Percentiles rank a stretch among this genome's conserved stretches.
Conservation (phyloP, 2,329 filamentous ascomycete species). For the Helotiales sp. region DNA sequence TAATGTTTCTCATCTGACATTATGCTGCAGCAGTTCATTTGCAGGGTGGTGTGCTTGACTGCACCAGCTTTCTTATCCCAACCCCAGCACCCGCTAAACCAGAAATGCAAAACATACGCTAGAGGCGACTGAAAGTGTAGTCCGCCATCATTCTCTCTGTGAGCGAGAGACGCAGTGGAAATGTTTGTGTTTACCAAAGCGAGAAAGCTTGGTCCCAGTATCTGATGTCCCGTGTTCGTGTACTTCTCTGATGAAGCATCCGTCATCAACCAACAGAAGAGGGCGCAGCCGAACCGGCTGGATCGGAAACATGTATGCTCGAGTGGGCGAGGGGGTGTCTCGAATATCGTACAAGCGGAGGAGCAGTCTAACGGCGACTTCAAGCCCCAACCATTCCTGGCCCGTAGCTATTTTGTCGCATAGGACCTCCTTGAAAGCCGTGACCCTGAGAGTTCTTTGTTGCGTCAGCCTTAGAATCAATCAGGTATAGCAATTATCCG, state of each 20-base stretch:
- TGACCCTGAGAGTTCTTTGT: constrained; percentile 36
- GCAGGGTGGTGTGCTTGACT: not conserved
- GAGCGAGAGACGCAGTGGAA: constrained; percentile 2
- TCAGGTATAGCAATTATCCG: constrained; percentile 35
- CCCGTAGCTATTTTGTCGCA: constrained; percentile 53
- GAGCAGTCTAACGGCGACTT: not conserved
- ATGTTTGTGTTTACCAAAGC: constrained; percentile 9
- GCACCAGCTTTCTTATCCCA: constrained; percentile 3
- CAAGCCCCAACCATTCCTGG: constrained; percentile 49
- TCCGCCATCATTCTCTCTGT: constrained; percentile 17
- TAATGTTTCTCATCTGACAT: not conserved
- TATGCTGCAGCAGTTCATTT: not conserved
- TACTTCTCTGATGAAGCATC: constrained; percentile 1
- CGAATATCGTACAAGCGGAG: constrained; percentile 13
- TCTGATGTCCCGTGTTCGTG: constrained; percentile 1
- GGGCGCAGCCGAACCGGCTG: not conserved
- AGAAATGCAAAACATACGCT: constrained; percentile 12
- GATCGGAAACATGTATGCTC: not conserved
- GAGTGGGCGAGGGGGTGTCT: not conserved
- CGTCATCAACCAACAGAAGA: not conserved
- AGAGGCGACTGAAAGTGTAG: constrained; percentile 24
- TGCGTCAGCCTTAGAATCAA: constrained; percentile 35
- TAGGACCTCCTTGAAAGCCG: constrained; percentile 34
- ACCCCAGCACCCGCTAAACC: constrained; percentile 23
- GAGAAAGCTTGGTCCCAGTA: not conserved